Evolutionary conservation across 2,329 filamentous ascomycete genomes (phyloP).

Genomic region (Aureobasidium sp.): DNA sequence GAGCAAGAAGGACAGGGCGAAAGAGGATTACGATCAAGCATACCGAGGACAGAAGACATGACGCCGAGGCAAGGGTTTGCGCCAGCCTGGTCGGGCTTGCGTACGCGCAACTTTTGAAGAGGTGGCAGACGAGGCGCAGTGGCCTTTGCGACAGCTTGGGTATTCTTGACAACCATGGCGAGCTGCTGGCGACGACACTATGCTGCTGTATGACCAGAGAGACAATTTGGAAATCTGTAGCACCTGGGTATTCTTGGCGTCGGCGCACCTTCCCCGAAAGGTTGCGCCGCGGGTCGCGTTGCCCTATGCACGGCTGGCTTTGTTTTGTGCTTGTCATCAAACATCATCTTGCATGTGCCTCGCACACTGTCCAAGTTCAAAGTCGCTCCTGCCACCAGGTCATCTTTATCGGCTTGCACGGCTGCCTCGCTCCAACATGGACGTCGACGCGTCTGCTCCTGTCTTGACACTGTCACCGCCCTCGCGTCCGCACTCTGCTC

Average conservation of each 20-base stretch:
- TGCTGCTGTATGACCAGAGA: background rate
- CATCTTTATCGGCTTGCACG: background rate
- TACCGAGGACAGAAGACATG: constrained; percentile 63
- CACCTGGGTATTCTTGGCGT: background rate
- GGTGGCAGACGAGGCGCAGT: constrained; percentile 49
- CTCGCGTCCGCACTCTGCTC: background rate
- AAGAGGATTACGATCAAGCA: constrained; percentile 21
- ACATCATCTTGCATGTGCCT: constrained; percentile 2
- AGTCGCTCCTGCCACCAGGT: background rate
- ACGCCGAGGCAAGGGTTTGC: constrained; percentile 58
- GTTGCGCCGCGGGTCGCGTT: background rate
- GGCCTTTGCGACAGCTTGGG: constrained; percentile 25
- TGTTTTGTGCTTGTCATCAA: constrained; percentile 10
- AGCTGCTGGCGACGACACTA: background rate
- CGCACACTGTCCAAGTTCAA: background rate
- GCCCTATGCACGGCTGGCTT: background rate
- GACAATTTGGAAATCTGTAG: background rate
- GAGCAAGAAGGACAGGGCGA: background rate
- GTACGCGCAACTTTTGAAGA: constrained; percentile 57
- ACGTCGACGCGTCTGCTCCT: background rate
- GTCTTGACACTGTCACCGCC: background rate
- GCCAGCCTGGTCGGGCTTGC: constrained; percentile 55
- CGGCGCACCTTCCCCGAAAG: background rate
- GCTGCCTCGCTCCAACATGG: background rate
- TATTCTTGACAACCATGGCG: constrained; percentile 31